Percentiles rank a stretch among this genome's conserved stretches.
Conservation (phyloP, 2,329 filamentous ascomycete species). For the Penicillium freii region DNA sequence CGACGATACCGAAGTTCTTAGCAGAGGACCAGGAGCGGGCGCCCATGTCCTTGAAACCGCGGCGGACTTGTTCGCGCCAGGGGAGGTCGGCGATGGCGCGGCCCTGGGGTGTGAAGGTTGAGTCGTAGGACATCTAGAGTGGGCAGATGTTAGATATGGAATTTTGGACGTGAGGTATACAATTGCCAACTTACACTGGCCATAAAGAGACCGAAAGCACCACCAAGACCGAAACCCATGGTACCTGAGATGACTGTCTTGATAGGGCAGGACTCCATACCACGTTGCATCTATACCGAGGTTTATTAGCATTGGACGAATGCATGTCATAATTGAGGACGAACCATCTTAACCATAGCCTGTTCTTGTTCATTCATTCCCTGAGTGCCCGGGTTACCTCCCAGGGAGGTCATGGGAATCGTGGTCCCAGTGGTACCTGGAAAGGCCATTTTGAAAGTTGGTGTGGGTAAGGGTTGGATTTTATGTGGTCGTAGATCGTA, state of each 20-base stretch:
- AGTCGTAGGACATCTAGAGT: constrained; percentile 93
- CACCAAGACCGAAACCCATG: constrained; percentile 92
- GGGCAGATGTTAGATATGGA: neutral
- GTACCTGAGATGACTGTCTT: constrained; percentile 88
- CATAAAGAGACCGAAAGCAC: constrained; percentile 96
- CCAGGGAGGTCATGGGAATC: constrained; percentile 31
- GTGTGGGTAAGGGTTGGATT: neutral
- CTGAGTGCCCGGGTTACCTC: constrained; percentile 28
- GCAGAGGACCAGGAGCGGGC: constrained; percentile 75
- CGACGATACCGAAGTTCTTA: constrained; percentile 93
- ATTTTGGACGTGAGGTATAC: neutral
- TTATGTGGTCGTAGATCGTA: neutral
- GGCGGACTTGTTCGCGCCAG: constrained; percentile 74
- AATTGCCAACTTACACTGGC: constrained; percentile 66
- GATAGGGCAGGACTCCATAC: constrained; percentile 88
- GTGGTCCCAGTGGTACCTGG: constrained; percentile 37
- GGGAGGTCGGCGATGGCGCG: constrained; percentile 64
- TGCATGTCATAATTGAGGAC: constrained; percentile 2
- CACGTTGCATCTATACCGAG: constrained; percentile 64
- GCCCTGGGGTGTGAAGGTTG: constrained; percentile 66
- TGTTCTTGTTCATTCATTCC: constrained; percentile 50
- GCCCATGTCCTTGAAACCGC: constrained; percentile 95
- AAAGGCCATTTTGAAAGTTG: constrained; percentile 33
- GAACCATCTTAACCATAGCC: constrained; percentile 49
- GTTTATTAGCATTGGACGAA: neutral